These are phyloP conservation scores for Boletales sp. DNA, from an alignment of 768 basidiomycete genomes.

Conservation along the genomic window DNA sequence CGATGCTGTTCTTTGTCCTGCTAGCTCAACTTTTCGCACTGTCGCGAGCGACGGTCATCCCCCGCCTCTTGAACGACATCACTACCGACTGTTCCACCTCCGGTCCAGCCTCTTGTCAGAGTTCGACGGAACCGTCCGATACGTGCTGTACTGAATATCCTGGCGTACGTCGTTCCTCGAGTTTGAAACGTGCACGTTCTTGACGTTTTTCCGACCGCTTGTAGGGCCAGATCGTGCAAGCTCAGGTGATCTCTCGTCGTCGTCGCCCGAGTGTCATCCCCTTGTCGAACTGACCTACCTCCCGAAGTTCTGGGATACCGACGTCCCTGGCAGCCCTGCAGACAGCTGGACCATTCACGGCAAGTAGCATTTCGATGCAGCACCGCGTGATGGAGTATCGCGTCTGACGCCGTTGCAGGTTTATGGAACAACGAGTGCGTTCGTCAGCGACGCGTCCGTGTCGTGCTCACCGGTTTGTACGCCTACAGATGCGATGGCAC, in stretches of 20 bases:
- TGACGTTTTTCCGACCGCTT: too few relatives aligned
- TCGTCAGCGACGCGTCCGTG: background rate
- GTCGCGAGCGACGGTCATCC: slow-evolving; percentile 9
- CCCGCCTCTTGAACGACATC: slow-evolving; percentile 30
- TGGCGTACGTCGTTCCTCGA: slow-evolving; percentile 43
- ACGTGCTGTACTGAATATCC: slow-evolving; percentile 67
- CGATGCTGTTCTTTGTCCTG: slow-evolving; percentile 17
- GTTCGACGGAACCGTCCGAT: slow-evolving; percentile 37
- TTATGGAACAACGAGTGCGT: slow-evolving; percentile 65
- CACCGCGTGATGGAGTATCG: too few relatives aligned
- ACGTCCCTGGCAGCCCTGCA: slow-evolving; percentile 56
- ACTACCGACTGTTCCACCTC: slow-evolving; percentile 51
- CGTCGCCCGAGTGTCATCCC: too few relatives aligned
- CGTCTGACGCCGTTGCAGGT: slow-evolving; percentile 34
- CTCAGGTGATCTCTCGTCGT: too few relatives aligned
- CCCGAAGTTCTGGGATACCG: slow-evolving; percentile 52
- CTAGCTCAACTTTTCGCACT: slow-evolving; percentile 17
- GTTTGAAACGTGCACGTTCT: too few relatives aligned
- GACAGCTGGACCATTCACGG: slow-evolving; percentile 78
- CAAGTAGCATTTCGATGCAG: slow-evolving; percentile 22
- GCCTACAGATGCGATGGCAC: slow-evolving; percentile 51
- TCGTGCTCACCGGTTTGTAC: background rate
- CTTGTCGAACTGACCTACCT: too few relatives aligned
- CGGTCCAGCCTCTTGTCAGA: slow-evolving; percentile 53
- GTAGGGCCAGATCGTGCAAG: too few relatives aligned